Evolutionary conservation across 345 rosid genomes (phyloP).

Genomic region (Sonneratia caseolaris): DNA sequence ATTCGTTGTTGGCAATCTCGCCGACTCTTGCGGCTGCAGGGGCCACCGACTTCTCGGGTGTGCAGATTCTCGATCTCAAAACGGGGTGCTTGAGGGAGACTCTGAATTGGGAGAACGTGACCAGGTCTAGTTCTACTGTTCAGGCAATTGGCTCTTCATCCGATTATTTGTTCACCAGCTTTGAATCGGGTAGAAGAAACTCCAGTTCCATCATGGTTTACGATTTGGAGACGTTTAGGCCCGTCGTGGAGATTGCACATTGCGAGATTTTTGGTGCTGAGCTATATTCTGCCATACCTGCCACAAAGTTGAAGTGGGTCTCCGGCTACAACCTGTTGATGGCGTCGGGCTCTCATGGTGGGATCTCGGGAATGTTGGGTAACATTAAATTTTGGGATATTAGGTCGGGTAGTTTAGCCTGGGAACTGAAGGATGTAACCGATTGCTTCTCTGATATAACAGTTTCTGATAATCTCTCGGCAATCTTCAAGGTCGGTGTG

Average conservation of each 20-base stretch:
- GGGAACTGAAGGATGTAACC: constrained; percentile 72
- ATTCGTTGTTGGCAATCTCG: constrained; percentile 60
- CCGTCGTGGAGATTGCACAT: constrained; percentile 62
- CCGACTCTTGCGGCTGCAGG: constrained; percentile 63
- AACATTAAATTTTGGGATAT: constrained; percentile 65
- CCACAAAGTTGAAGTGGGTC: constrained; percentile 72
- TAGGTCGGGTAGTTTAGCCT: constrained; percentile 55
- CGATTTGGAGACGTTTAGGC: constrained; percentile 45
- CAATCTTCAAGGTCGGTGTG: constrained; percentile 69
- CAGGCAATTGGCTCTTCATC: constrained; percentile 68
- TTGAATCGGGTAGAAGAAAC: constrained; percentile 85
- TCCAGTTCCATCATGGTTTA: constrained; percentile 77
- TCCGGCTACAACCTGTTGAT: constrained; percentile 44
- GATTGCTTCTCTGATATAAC: constrained; percentile 67
- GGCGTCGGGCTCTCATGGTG: constrained; percentile 90
- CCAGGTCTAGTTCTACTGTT: constrained; percentile 66
- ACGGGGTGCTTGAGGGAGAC: constrained; percentile 46
- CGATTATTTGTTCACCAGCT: constrained; percentile 59
- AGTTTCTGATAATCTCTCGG: constrained; percentile 48
- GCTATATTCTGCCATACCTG: constrained; percentile 66
- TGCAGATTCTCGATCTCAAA: constrained; percentile 68
- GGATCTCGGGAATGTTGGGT: constrained; percentile 68
- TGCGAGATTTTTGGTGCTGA: constrained; percentile 67
- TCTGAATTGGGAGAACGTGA: constrained; percentile 58
- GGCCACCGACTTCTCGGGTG: constrained; percentile 81